phyloP scores from a whole-genome alignment of 2,329 filamentous ascomycete species.

The Dothideomycetes sp. region DNA sequence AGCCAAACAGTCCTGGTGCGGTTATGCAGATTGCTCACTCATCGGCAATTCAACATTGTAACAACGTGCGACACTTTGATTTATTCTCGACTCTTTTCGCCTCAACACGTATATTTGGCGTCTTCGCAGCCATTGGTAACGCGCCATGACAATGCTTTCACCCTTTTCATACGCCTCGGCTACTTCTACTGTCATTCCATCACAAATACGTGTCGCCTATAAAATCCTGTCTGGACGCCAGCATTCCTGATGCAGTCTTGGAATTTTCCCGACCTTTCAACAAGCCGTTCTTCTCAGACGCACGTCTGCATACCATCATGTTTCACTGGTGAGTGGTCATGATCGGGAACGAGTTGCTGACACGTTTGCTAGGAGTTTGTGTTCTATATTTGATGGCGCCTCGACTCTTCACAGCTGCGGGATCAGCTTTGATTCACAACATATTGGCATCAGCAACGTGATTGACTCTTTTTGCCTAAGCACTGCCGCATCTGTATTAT shows the following conservation, averaged over 20 bases:
- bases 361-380: not conserved
- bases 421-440: too few species aligned
- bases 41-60: conserved; percentile 9
- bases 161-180: not conserved
- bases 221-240: too few species aligned
- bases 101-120: not conserved
- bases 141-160: not conserved
- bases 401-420: too few species aligned
- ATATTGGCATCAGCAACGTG: too few species aligned
- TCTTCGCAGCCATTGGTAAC: not conserved
- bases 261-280: not conserved
- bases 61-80: conserved; percentile 7
- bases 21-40: conserved; percentile 6
- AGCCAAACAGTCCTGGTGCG: conserved; percentile 7
- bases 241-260: not conserved
- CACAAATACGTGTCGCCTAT: not conserved
- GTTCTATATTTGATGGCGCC: too few species aligned
- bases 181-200: not conserved
- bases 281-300: not conserved
- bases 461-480: too few species aligned
- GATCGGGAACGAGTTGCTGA: not conserved
- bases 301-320: not conserved
- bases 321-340: not conserved
- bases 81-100: conserved; percentile 2
- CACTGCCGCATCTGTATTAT: too few species aligned